These are phyloP conservation scores for Coffea humblotiana DNA, from an alignment of 305 asterid species.

Conservation along the genomic window DNA sequence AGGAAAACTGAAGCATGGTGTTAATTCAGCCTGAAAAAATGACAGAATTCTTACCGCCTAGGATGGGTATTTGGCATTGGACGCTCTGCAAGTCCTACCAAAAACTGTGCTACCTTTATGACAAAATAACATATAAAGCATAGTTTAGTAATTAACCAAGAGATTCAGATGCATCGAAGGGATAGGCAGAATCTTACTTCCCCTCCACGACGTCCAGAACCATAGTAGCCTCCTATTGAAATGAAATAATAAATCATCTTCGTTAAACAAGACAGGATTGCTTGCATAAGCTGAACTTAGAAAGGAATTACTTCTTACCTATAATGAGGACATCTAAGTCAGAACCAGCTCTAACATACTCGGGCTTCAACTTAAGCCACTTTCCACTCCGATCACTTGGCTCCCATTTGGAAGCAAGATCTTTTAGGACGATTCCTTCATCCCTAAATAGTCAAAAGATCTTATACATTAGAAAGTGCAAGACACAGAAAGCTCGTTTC, in stretches of 20 bases:
- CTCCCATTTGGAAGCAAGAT: conserved; percentile 94
- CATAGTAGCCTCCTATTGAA: conserved; percentile 86
- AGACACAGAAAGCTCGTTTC: conserved; percentile 18
- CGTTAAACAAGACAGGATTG: neutral
- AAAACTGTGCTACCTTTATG: conserved; percentile 85
- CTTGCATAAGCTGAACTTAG: conserved; percentile 19
- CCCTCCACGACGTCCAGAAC: conserved; percentile 98
- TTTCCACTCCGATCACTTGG: conserved; percentile 97
- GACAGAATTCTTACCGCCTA: conserved; percentile 54
- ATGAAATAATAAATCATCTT: conserved; percentile 2
- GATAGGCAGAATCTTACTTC: conserved; percentile 53
- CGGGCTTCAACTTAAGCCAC: conserved; percentile 97
- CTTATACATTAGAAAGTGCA: conserved; percentile 28
- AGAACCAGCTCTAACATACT: conserved; percentile 87
- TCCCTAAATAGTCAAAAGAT: conserved; percentile 49
- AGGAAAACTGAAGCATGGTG: neutral
- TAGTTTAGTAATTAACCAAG: conserved; percentile 14
- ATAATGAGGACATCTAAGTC: conserved; percentile 90
- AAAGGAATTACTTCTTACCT: conserved; percentile 44
- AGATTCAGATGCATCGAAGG: conserved; percentile 21
- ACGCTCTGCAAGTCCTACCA: conserved; percentile 89
- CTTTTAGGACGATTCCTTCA: conserved; percentile 90
- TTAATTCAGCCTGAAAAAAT: conserved; percentile 13
- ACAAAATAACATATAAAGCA: conserved; percentile 13
- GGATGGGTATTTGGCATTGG: conserved; percentile 71